Conservation (phyloP, 257 asterid species). For the Craterostigma plantagineum region DNA sequence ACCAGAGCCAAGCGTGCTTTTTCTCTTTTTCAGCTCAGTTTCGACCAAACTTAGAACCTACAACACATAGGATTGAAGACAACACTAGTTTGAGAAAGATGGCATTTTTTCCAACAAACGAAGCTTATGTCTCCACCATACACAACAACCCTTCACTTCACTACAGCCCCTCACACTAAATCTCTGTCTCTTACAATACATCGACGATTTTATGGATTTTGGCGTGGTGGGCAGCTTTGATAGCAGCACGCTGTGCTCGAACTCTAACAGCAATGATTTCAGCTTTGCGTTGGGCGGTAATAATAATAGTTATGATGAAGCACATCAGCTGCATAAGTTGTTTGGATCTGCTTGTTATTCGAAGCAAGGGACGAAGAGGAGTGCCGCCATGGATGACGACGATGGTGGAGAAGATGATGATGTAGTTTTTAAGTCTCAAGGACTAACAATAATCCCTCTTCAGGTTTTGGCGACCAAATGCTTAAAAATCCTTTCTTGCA, state of each 20-base stretch:
- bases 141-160: slow-evolving; percentile 17
- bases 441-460: slow-evolving; percentile 9
- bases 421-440: slow-evolving; percentile 34
- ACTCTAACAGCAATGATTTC: slow-evolving; percentile 14
- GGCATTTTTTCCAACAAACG: slow-evolving; percentile 27
- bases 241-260: slow-evolving; percentile 16
- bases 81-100: slow-evolving; percentile 12
- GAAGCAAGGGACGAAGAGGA: too few relatives aligned
- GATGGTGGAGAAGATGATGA: slow-evolving; percentile 16
- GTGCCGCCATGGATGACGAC: too few relatives aligned
- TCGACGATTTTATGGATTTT: slow-evolving; percentile 38
- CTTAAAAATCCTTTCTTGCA: too few relatives aligned
- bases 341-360: too few relatives aligned
- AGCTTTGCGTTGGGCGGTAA: slow-evolving; percentile 6
- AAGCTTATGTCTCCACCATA: slow-evolving; percentile 17
- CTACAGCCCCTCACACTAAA: slow-evolving; percentile 9
- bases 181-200: slow-evolving; percentile 6
- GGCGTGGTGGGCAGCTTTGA: slow-evolving; percentile 42
- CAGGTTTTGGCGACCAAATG: too few relatives aligned
- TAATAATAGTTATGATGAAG: slow-evolving; percentile 8
- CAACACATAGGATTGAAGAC: slow-evolving; percentile 7
- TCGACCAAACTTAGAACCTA: slow-evolving; percentile 17
- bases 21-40: slow-evolving; percentile 15
- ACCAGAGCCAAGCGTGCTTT: slow-evolving; percentile 14
- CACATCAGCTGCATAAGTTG: too few relatives aligned